Percentiles rank a stretch among this genome's conserved stretches.
Conservation (phyloP, 1,139 yeast species). For the Scheffersomyces segobiensis region DNA sequence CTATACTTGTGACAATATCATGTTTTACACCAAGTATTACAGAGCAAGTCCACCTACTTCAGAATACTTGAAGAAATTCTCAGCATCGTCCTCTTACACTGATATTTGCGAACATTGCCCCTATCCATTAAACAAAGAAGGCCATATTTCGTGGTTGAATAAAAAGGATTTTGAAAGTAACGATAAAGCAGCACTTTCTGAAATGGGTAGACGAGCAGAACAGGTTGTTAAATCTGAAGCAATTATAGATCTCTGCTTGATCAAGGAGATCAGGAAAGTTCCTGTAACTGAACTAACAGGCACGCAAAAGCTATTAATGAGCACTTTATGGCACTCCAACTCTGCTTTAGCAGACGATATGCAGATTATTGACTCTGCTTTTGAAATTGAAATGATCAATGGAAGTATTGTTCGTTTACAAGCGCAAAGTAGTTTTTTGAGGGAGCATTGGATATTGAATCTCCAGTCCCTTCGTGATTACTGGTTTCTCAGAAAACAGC, state of each 20-base stretch:
- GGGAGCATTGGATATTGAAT: slow-evolving; percentile 68
- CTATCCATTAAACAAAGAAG: slow-evolving; percentile 43
- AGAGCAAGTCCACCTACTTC: slow-evolving; percentile 62
- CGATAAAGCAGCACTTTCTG: slow-evolving; percentile 61
- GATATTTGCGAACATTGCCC: slow-evolving; percentile 49
- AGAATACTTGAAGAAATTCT: slow-evolving; percentile 15
- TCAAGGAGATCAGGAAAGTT: slow-evolving; percentile 36
- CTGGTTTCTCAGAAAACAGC: slow-evolving; percentile 55
- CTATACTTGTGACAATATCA: slow-evolving; percentile 58
- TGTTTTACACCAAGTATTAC: slow-evolving; percentile 58
- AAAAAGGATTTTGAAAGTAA: slow-evolving; percentile 42
- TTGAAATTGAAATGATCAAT: slow-evolving; percentile 52
- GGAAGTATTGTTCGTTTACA: slow-evolving; percentile 54
- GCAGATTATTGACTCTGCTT: slow-evolving; percentile 41
- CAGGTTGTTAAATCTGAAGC: slow-evolving; percentile 61
- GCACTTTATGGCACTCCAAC: slow-evolving; percentile 46
- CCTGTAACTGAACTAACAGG: slow-evolving; percentile 25
- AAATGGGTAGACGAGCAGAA: slow-evolving; percentile 61
- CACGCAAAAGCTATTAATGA: slow-evolving; percentile 38
- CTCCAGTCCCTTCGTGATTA: slow-evolving; percentile 48
- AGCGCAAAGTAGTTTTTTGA: slow-evolving; percentile 49
- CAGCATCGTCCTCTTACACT: background rate
- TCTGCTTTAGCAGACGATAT: slow-evolving; percentile 25
- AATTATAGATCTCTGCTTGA: slow-evolving; percentile 57
- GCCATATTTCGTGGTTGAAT: slow-evolving; percentile 64